Base-by-base conservation (phyloP, 768 basidiomycete species). In the Cyclocybe cylindracea region DNA sequence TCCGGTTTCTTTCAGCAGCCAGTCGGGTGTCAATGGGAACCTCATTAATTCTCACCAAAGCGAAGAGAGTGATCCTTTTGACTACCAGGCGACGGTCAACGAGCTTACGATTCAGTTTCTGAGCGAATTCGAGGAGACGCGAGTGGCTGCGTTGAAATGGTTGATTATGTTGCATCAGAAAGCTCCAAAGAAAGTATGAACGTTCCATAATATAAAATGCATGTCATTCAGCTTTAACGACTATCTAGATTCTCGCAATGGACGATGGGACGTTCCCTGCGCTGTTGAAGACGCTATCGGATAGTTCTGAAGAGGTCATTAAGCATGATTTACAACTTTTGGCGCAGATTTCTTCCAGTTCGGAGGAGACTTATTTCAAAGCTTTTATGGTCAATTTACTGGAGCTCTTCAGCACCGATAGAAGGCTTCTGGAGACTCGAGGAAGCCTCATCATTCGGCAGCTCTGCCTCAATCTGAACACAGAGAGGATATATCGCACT, bases 131-230 rank as follows among this genome's bases (percentile, higher is more conserved):
- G 96, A 97, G 65, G 94, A 98, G 64, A 98, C 97, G 0, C 77
- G 95, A 44, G 92, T 98, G 5, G 94, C 94, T 24, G 94, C 96
- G 2, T 68, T 99, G 60, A 95, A 96, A 70, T 99, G 97, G 97
- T 75, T 99, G 36, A 86, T 97, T 50, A 99, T 99, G 97, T 73
- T 99, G 46, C 97, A 99, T 70, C 91, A 95, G 66, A 98, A 98
- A 64, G 94, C 94, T 10, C 97, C 97, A 0, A 91, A 88, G 71
- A 96, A 96, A 84, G 94, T 89, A 54, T 41, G 63, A 47, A 9
- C 45, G 18, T 38, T 46, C 33, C 61, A 45, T 34, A 33, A 33
- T 31, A 2, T 38, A 32, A 39, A 16, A 2, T 39, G 24, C 24
- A 50, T 32, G 2, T 5, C 24, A 24, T 7, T 40, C 41, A 18